Conservation (phyloP, 2,329 filamentous ascomycete genomes). For the Trematosphaeria pertusa region DNA sequence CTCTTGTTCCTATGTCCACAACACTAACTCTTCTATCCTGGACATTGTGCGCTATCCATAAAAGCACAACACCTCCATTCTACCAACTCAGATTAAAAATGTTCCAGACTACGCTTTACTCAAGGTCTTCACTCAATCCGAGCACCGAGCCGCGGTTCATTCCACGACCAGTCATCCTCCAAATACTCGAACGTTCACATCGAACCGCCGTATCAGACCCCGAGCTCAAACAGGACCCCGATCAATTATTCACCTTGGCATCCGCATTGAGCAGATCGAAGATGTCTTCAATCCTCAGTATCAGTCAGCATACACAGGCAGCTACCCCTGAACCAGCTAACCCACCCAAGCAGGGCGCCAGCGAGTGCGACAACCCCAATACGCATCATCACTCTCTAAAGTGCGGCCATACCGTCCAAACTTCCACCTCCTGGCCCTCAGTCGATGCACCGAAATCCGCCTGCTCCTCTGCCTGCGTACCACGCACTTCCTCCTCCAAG, state of each 20-base stretch:
- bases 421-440: constrained; percentile 2
- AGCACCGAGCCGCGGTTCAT: too few species aligned
- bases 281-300: background rate
- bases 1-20: too few species aligned
- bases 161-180: background rate
- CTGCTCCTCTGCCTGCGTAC: constrained; percentile 3
- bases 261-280: background rate
- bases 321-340: background rate
- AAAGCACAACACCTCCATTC: too few species aligned
- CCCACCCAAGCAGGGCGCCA: background rate
- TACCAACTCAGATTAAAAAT: too few species aligned
- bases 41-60: too few species aligned
- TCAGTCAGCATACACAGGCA: background rate
- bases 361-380: background rate
- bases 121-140: too few species aligned
- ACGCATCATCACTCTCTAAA: background rate
- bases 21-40: too few species aligned
- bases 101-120: too few species aligned
- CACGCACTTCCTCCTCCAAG: background rate
- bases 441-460: background rate
- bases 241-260: background rate
- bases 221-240: background rate
- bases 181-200: background rate
- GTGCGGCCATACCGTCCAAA: background rate
- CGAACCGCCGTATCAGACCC: background rate